These are phyloP conservation scores for Fusarium sp. DNA, from an alignment of 2,329 filamentous ascomycete genomes.

Conservation along the genomic window DNA sequence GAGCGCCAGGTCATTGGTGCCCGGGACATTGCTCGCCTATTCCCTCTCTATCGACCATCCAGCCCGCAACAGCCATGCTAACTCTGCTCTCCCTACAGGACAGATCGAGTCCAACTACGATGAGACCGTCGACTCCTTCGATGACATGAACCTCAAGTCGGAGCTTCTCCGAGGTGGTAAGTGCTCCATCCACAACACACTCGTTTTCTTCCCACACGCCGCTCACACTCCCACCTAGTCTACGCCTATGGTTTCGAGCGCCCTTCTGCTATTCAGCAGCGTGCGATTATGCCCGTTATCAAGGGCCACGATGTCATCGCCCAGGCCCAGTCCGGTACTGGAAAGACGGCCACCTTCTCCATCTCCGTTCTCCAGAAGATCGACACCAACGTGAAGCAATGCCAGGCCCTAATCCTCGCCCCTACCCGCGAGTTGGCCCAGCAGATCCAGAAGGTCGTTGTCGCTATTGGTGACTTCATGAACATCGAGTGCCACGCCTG, in stretches of 20 bases:
- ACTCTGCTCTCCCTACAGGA: conserved; percentile 68
- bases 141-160: conserved; percentile 96
- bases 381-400: conserved; percentile 93
- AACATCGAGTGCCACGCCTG: conserved; percentile 99
- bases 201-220: conserved; percentile 37
- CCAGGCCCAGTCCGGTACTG: conserved; percentile 99
- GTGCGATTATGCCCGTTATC: conserved; percentile 99
- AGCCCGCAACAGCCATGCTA: conserved; percentile 34
- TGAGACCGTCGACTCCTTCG: conserved; percentile 99
- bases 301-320: conserved; percentile 99
- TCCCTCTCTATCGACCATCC: conserved; percentile 4
- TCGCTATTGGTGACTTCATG: conserved; percentile 99
- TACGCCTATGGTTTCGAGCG: conserved; percentile 99
- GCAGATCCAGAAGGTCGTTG: conserved; percentile 99
- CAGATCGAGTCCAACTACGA: conserved; percentile 99
- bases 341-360: conserved; percentile 99
- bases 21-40: conserved; percentile 3
- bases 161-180: conserved; percentile 95
- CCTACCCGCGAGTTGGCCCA: conserved; percentile 98
- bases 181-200: conserved; percentile 46
- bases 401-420: conserved; percentile 97
- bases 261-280: conserved; percentile 99
- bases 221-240: conserved; percentile 65
- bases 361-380: conserved; percentile 99
- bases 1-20: conserved; percentile 13